These are phyloP conservation scores for Verbena officinalis DNA, from an alignment of 257 asterid genomes.

Conservation along the genomic window DNA sequence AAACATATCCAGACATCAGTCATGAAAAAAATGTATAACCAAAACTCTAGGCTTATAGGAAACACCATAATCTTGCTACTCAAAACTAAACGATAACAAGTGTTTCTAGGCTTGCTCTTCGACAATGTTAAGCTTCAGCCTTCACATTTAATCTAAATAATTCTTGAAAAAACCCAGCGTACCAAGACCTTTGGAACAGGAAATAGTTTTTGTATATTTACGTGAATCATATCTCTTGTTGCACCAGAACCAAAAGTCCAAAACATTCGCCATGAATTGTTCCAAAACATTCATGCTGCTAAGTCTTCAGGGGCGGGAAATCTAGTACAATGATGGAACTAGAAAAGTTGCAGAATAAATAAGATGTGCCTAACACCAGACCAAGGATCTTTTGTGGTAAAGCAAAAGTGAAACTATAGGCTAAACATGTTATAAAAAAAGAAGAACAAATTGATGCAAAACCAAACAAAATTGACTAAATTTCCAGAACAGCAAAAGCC, in stretches of 20 bases:
- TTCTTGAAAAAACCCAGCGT: neutral
- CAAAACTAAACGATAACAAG: neutral
- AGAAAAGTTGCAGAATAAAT: neutral
- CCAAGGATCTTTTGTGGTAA: neutral
- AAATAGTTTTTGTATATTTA: neutral
- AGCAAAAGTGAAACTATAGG: neutral
- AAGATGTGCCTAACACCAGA: neutral
- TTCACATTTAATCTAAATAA: neutral
- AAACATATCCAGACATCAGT: neutral
- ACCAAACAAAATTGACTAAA: neutral
- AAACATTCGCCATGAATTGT: neutral
- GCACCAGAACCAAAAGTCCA: conserved; percentile 12
- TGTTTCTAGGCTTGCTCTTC: neutral
- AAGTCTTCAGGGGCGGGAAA: neutral
- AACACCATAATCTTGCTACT: neutral
- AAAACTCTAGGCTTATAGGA: neutral
- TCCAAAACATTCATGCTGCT: neutral
- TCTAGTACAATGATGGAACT: neutral
- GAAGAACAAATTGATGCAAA: neutral
- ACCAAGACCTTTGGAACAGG: neutral
- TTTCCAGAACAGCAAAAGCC: neutral
- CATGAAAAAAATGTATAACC: neutral
- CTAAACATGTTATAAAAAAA: neutral
- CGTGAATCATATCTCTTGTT: neutral
- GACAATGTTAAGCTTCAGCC: neutral